phyloP scores from a whole-genome alignment of 371 early-diverging fungal genomes.

The Rhizopus delemar region DNA sequence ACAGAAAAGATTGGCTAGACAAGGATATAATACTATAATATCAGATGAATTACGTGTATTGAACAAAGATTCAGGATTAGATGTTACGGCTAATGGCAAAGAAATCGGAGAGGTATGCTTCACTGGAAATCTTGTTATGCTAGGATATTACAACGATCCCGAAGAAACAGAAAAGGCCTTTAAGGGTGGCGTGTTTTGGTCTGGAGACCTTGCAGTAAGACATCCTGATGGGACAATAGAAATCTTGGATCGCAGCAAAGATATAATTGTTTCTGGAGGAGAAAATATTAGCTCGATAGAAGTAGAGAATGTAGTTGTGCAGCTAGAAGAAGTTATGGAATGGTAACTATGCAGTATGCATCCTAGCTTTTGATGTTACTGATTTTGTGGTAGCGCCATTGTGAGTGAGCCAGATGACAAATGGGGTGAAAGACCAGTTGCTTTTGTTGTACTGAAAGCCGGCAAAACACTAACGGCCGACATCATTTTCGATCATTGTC shows the following conservation, averaged over 20 bases:
- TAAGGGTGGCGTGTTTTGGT: conserved; percentile 65
- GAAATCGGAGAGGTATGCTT: conserved; percentile 69
- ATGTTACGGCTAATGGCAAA: conserved; percentile 59
- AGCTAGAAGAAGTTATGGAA: conserved; percentile 62
- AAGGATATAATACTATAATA: conserved; percentile 57
- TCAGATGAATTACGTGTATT: conserved; percentile 64
- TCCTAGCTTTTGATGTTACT: background rate
- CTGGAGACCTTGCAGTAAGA: conserved; percentile 70
- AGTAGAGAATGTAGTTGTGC: conserved; percentile 62
- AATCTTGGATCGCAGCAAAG: conserved; percentile 68
- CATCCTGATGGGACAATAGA: conserved; percentile 69
- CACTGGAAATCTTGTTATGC: conserved; percentile 67
- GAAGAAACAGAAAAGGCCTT: conserved; percentile 67
- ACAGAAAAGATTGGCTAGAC: conserved; percentile 52
- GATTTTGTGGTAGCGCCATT: conserved; percentile 44
- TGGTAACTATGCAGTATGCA: conserved; percentile 32
- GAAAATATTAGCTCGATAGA: conserved; percentile 76
- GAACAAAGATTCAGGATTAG: conserved; percentile 45
- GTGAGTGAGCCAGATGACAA: conserved; percentile 62
- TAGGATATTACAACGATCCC: conserved; percentile 53
- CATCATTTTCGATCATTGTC: conserved; percentile 49
- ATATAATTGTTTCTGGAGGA: conserved; percentile 75
- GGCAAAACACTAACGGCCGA: conserved; percentile 31
- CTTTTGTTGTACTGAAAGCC: conserved; percentile 58
- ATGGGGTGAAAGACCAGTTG: conserved; percentile 77